Conservation (phyloP, 2,329 filamentous ascomycete genomes). For the Fusarium subtropicale region DNA sequence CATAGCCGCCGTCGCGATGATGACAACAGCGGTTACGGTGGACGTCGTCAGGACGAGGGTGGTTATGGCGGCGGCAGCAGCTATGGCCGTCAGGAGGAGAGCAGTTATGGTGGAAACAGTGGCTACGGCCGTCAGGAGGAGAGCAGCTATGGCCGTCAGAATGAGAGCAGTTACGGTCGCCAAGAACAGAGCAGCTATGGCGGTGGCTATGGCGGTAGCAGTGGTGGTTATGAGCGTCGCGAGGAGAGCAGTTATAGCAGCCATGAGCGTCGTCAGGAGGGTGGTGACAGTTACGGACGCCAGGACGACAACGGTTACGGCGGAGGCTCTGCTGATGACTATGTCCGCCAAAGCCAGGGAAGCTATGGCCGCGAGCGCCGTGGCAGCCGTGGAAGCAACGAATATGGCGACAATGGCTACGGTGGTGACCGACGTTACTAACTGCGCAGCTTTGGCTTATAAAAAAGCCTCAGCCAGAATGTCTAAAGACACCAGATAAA, state of each 20-base stretch:
- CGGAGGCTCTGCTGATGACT: slow-evolving; percentile 43
- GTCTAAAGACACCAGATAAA: neutral
- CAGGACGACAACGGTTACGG: slow-evolving; percentile 47
- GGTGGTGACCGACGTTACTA: slow-evolving; percentile 46
- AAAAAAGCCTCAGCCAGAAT: neutral
- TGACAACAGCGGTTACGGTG: slow-evolving; percentile 37
- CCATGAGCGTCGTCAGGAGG: slow-evolving; percentile 34
- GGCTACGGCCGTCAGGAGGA: slow-evolving; percentile 22
- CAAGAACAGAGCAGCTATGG: slow-evolving; percentile 41
- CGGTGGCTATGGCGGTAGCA: slow-evolving; percentile 12
- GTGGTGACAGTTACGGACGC: slow-evolving; percentile 43
- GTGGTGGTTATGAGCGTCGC: slow-evolving; percentile 37
- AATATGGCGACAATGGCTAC: slow-evolving; percentile 35
- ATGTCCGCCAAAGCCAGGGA: slow-evolving; percentile 39
- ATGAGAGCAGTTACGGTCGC: slow-evolving; percentile 28
- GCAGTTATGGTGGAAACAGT: slow-evolving; percentile 12
- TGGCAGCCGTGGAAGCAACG: slow-evolving; percentile 30
- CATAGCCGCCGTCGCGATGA: slow-evolving; percentile 45
- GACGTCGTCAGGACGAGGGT: slow-evolving; percentile 16
- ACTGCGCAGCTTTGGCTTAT: neutral
- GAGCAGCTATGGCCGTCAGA: slow-evolving; percentile 16
- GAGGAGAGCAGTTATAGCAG: slow-evolving; percentile 39
- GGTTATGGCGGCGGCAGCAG: slow-evolving; percentile 23
- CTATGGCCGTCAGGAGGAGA: slow-evolving; percentile 6
- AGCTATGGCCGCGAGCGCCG: slow-evolving; percentile 29